Conservation (phyloP, 305 asterid genomes). For the Fraxinus albicans region DNA sequence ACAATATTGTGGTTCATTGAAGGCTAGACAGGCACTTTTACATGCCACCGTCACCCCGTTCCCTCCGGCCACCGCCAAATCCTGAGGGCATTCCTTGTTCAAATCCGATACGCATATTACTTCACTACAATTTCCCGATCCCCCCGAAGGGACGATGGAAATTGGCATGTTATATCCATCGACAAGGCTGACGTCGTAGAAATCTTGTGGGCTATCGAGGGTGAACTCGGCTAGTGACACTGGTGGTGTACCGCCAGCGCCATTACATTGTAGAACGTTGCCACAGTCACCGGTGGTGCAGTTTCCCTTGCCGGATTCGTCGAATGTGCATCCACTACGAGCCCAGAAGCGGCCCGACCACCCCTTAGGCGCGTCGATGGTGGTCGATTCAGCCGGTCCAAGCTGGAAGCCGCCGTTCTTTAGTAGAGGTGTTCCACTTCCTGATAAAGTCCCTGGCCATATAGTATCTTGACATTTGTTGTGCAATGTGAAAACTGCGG, state of each 20-base stretch:
- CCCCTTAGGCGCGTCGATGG: conserved; percentile 40
- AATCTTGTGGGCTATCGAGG: conserved; percentile 42
- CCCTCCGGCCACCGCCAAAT: conserved; percentile 28
- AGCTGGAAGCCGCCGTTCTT: conserved; percentile 47
- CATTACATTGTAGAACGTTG: conserved; percentile 42
- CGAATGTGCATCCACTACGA: conserved; percentile 53
- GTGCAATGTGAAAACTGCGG: conserved; percentile 44
- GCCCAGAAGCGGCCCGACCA: conserved; percentile 85
- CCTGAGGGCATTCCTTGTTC: conserved; percentile 47
- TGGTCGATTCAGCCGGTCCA: conserved; percentile 8
- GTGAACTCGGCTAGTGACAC: conserved; percentile 72
- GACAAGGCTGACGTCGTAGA: conserved; percentile 67
- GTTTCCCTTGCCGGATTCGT: conserved; percentile 44
- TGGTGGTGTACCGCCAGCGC: conserved; percentile 61
- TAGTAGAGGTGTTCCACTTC: conserved; percentile 43
- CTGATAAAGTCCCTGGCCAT: conserved; percentile 64
- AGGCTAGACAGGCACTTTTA: conserved; percentile 60
- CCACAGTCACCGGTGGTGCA: conserved; percentile 70
- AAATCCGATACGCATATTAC: conserved; percentile 38
- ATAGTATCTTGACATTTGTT: conserved; percentile 45
- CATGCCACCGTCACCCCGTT: conserved; percentile 44
- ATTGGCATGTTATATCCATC: conserved; percentile 69
- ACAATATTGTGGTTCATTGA: conserved; percentile 47
- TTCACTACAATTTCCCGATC: conserved; percentile 40
- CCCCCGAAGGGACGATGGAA: conserved; percentile 47